phyloP scores from a whole-genome alignment of 257 asterid species.

The Plantago ovata region DNA sequence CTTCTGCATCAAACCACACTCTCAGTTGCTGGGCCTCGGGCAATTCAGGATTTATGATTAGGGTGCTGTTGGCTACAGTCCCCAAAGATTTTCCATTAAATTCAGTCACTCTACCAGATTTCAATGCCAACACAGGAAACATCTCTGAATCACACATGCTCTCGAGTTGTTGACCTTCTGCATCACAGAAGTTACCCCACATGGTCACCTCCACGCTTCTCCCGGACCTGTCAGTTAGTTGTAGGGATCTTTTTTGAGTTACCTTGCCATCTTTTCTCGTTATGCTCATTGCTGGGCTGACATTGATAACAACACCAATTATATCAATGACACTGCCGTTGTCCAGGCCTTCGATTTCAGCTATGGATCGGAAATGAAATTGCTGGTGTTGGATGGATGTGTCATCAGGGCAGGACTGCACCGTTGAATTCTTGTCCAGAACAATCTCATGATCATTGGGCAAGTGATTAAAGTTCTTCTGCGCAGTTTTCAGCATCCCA shows the following conservation, averaged over 20 bases:
- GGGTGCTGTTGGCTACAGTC: conserved; percentile 57
- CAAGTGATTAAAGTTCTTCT: conserved; percentile 74
- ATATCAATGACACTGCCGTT: conserved; percentile 63
- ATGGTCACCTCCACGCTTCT: conserved; percentile 85
- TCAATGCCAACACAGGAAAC: conserved; percentile 80
- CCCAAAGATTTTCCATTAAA: conserved; percentile 88
- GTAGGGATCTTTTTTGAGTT: conserved; percentile 75
- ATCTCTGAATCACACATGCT: conserved; percentile 69
- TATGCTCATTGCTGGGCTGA: conserved; percentile 64
- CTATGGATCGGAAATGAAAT: conserved; percentile 65
- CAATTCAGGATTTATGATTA: conserved; percentile 79
- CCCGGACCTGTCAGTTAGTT: conserved; percentile 87
- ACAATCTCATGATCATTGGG: conserved; percentile 73
- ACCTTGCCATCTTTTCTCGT: conserved; percentile 81
- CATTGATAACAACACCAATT: conserved; percentile 73
- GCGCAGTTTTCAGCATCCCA: conserved; percentile 69
- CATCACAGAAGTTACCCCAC: conserved; percentile 87
- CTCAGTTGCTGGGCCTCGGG: conserved; percentile 66
- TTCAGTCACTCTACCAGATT: conserved; percentile 70
- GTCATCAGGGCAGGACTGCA: conserved; percentile 73
- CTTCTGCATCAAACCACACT: conserved; percentile 70
- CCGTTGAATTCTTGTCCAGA: conserved; percentile 62
- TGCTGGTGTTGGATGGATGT: conserved; percentile 72
- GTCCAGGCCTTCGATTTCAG: conserved; percentile 68
- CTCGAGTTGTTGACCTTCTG: conserved; percentile 83